Percentiles rank a stretch among this genome's conserved stretches.
Evolutionary conservation across 768 basidiomycete genomes (phyloP).

Genomic region (Boletus coccyginus): DNA sequence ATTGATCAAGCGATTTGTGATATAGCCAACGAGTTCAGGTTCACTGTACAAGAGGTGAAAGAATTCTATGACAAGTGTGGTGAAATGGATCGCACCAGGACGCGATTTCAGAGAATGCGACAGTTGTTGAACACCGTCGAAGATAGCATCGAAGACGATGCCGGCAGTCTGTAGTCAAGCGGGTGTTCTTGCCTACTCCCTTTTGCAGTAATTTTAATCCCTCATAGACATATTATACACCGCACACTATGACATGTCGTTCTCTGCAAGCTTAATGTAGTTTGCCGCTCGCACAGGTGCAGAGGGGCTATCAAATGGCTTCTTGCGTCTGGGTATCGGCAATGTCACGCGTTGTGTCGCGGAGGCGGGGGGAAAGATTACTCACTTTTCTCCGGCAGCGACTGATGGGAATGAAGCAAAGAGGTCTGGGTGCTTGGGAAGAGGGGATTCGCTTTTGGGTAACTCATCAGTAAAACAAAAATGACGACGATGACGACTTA

Average conservation of each 20-base stretch:
- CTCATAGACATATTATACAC: not conserved
- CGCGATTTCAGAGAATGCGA: slow-evolving; percentile 68
- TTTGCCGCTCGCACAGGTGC: slow-evolving; percentile 74
- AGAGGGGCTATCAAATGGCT: slow-evolving; percentile 75
- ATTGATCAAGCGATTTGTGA: slow-evolving; percentile 63
- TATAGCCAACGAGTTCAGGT: slow-evolving; percentile 67
- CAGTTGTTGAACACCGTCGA: slow-evolving; percentile 34
- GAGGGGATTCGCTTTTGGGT: slow-evolving; percentile 74
- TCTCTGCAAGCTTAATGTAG: slow-evolving; percentile 63
- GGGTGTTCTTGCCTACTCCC: not conserved
- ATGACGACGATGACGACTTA: slow-evolving; percentile 27
- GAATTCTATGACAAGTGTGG: slow-evolving; percentile 74
- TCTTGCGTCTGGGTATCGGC: slow-evolving; percentile 55
- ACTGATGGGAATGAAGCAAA: slow-evolving; percentile 95
- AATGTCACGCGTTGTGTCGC: slow-evolving; percentile 3
- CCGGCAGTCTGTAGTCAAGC: slow-evolving; percentile 3
- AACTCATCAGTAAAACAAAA: slow-evolving; percentile 1
- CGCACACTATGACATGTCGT: slow-evolving; percentile 41
- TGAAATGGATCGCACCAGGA: slow-evolving; percentile 64
- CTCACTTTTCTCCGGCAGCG: slow-evolving; percentile 93
- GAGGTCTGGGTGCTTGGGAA: slow-evolving; percentile 94
- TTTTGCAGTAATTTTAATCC: not conserved
- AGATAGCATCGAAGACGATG: slow-evolving; percentile 17
- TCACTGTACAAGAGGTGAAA: slow-evolving; percentile 74
- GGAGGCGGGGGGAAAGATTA: not conserved